Evolutionary conservation across 192 early-diverging fungal genomes (phyloP).

Genomic region (Entomortierella lignicola): DNA sequence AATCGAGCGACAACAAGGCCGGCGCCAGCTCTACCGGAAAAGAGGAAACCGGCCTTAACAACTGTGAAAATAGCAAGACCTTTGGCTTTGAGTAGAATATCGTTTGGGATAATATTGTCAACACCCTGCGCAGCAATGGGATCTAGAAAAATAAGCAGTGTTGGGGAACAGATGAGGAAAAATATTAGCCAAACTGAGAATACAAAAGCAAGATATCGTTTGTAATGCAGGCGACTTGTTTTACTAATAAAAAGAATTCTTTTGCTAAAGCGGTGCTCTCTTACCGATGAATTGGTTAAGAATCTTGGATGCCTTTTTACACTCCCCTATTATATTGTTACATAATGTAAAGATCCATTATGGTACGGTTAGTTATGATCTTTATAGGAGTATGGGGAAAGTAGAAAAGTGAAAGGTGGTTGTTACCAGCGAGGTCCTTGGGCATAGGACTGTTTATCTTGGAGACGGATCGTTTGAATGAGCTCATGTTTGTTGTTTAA

Average conservation of each 20-base stretch:
- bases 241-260: no score
- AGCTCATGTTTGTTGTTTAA: constrained; percentile 16
- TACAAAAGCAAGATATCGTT: no score
- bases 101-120: constrained; percentile 76
- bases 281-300: constrained; percentile 64
- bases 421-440: constrained; percentile 44
- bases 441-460: constrained; percentile 51
- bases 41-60: constrained; percentile 94
- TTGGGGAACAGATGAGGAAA: background rate
- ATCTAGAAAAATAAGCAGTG: constrained; percentile 14
- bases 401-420: no score
- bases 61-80: constrained; percentile 95
- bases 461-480: constrained; percentile 22
- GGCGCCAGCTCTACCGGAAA: constrained; percentile 88
- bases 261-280: background rate
- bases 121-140: constrained; percentile 58
- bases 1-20: constrained; percentile 88
- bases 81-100: constrained; percentile 79
- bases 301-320: constrained; percentile 63
- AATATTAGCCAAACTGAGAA: background rate
- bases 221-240: no score
- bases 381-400: no score
- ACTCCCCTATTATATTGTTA: constrained; percentile 46
- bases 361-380: no score
- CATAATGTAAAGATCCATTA: background rate